Base-by-base conservation (phyloP, 2,329 filamentous ascomycete species). In the Aspergillus sp. region DNA sequence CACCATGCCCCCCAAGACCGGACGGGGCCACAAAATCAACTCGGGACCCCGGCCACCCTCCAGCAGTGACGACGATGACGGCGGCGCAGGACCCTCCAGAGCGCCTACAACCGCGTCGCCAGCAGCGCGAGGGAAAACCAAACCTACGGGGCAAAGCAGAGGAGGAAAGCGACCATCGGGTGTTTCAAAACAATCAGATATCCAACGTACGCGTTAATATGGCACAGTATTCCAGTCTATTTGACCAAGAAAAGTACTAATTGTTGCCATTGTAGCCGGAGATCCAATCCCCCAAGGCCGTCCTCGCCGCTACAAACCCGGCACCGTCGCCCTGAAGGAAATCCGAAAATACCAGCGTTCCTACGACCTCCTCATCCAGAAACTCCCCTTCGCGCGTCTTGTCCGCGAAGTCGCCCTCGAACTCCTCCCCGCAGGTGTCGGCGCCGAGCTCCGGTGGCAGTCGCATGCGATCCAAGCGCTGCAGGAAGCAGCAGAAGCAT, bases 401-500 rank as follows among this genome's bases (percentile, higher is more conserved):
- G 72, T 74, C 59, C 73, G 74, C 50, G 75, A 78, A 62, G 72
- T 77, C 43, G 73, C 73, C 3, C 63, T 86, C 29, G 67, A 70
- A 29, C 70, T 76, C 1, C 75, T 84, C 50, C 80, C 82, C 12
- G 78, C 81, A 4, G 67, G 69, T 33, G 65, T 65, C 1, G 81
- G 80, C 49, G 74, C 81, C 48, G 84, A 87, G 51, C 81, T 97
- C 67, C 82, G 91, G 57, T 98, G 93, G 90, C 93, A 97, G 73
- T 94, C 87, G 45, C 91, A 94, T 60, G 91, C 93, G 44, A 93
- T 97, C 60, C 82, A 86, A 62, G 91, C 91, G 8, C 77, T 97
- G 2, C 91, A 97, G 71, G 91, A 97, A 75, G 88, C 91, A 9
- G 82, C 90, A n/a, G 91, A 97, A 73, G 91, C 91, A 4, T 97